phyloP scores from a whole-genome alignment of 164 flowering plant genomes.

The Vitis rotundifolia region DNA sequence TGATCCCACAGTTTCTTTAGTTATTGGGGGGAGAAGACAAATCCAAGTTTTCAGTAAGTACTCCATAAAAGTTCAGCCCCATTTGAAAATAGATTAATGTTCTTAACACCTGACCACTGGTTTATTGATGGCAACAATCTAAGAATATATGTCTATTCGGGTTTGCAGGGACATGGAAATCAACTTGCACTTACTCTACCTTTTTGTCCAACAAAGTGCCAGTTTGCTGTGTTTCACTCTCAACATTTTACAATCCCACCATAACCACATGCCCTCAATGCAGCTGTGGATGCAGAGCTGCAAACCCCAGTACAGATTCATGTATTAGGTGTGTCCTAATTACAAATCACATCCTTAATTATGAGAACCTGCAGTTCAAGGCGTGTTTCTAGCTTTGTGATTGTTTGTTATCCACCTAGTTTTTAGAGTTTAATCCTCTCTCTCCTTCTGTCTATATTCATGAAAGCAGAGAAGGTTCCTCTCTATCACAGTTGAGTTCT shows the following conservation, averaged over 20 bases:
- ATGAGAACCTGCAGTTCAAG: not conserved
- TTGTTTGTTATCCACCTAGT: not conserved
- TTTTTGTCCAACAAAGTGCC: slow-evolving; percentile 54
- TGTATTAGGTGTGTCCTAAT: slow-evolving; percentile 40
- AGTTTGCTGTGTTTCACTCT: slow-evolving; percentile 67
- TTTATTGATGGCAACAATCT: too few relatives aligned
- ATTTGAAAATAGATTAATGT: not conserved
- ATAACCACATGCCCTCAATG: slow-evolving; percentile 60
- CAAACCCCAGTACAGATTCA: slow-evolving; percentile 15
- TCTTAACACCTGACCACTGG: not conserved
- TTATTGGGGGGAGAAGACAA: slow-evolving; percentile 41
- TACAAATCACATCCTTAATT: not conserved
- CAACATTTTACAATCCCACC: slow-evolving; percentile 57
- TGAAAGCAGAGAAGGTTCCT: slow-evolving; percentile 15
- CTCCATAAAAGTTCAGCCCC: not conserved
- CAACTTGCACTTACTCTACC: slow-evolving; percentile 63
- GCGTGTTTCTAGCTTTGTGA: not conserved
- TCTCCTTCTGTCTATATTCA: slow-evolving; percentile 5
- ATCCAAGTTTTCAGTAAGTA: slow-evolving; percentile 59
- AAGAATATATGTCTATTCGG: too few relatives aligned
- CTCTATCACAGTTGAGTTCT: not conserved
- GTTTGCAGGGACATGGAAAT: slow-evolving; percentile 75
- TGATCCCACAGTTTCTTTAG: slow-evolving; percentile 44
- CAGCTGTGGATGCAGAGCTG: slow-evolving; percentile 64
- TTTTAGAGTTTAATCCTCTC: not conserved